A percentile compares a stretch with the other conserved stretches of the same genome.
phyloP scores from a whole-genome alignment of 257 asterid genomes.

The Asclepias syriaca region DNA sequence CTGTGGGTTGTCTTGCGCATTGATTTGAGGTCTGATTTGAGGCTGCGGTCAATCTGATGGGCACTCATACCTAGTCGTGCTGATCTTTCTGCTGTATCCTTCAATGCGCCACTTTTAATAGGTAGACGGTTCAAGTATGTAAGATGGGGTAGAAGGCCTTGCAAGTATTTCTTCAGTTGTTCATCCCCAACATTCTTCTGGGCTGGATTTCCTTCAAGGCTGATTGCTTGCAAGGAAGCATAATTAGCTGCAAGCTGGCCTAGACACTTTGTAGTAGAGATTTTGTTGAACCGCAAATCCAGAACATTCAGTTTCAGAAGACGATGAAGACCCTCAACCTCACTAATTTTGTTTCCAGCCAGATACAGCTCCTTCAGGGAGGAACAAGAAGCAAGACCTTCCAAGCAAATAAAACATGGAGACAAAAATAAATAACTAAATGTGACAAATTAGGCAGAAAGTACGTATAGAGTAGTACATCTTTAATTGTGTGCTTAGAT shows the following conservation, averaged over 20 bases:
- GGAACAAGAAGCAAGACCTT: conserved; percentile 89
- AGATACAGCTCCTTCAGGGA: conserved; percentile 86
- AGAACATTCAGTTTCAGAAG: conserved; percentile 75
- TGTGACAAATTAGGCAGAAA: background rate
- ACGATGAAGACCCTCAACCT: conserved; percentile 98
- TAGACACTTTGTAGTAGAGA: conserved; percentile 79
- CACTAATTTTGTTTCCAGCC: conserved; percentile 95
- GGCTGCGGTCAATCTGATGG: conserved; percentile 53
- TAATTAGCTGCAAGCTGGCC: conserved; percentile 98
- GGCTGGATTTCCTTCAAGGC: conserved; percentile 91
- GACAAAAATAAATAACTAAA: background rate
- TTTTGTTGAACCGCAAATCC: conserved; percentile 91
- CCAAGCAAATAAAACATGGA: conserved; percentile 17
- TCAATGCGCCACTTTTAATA: conserved; percentile 53
- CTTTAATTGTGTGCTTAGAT: background rate
- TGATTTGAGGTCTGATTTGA: conserved; percentile 41
- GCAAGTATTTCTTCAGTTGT: conserved; percentile 68
- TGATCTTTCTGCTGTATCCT: conserved; percentile 67
- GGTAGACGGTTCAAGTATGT: conserved; percentile 70
- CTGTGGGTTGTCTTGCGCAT: conserved; percentile 51
- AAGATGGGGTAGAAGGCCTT: conserved; percentile 77
- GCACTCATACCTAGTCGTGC: conserved; percentile 53
- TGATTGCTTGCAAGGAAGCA: conserved; percentile 80
- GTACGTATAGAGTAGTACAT: background rate
- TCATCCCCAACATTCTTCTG: conserved; percentile 95